Conservation (phyloP, 2,329 filamentous ascomycete species). For the Pseudopyricularia javanii region DNA sequence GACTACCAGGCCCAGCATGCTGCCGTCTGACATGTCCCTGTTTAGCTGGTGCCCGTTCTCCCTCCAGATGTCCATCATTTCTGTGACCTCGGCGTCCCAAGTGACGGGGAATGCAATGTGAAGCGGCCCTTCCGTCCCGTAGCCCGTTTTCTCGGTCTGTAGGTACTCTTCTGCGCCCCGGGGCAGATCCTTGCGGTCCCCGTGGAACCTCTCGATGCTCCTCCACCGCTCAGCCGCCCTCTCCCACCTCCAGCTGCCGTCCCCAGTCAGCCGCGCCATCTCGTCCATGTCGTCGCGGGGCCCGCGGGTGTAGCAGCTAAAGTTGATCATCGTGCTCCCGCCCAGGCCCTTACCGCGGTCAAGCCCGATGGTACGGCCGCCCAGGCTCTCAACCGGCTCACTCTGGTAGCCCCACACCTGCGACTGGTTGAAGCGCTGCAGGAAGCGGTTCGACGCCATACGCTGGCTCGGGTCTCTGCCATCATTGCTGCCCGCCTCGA, state of each 20-base stretch:
- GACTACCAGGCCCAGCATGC: slow-evolving; percentile 32
- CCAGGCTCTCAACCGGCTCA: slow-evolving; percentile 18
- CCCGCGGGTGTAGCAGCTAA: slow-evolving; percentile 28
- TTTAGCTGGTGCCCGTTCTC: slow-evolving; percentile 26
- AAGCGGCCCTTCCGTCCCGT: slow-evolving; percentile 27
- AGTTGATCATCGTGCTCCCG: slow-evolving; percentile 26
- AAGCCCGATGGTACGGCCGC: slow-evolving; percentile 19
- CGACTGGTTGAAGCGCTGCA: slow-evolving; percentile 22
- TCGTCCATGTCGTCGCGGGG: slow-evolving; percentile 36
- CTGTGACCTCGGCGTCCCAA: slow-evolving; percentile 25
- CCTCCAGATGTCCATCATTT: slow-evolving; percentile 25
- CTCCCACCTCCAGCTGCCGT: slow-evolving; percentile 35
- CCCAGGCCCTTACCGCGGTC: slow-evolving; percentile 25
- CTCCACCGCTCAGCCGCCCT: slow-evolving; percentile 29
- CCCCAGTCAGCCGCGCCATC: slow-evolving; percentile 33
- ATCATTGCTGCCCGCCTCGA: background rate
- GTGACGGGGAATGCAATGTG: slow-evolving; percentile 23
- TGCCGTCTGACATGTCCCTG: slow-evolving; percentile 32
- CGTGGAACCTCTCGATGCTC: slow-evolving; percentile 31
- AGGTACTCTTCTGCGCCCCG: slow-evolving; percentile 22
- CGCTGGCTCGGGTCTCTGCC: slow-evolving; percentile 14
- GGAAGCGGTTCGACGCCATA: slow-evolving; percentile 31
- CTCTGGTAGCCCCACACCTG: slow-evolving; percentile 28
- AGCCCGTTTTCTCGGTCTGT: slow-evolving; percentile 19
- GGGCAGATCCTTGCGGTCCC: slow-evolving; percentile 10